phyloP scores from a whole-genome alignment of 345 rosid genomes.

The Cochlearia excelsa region DNA sequence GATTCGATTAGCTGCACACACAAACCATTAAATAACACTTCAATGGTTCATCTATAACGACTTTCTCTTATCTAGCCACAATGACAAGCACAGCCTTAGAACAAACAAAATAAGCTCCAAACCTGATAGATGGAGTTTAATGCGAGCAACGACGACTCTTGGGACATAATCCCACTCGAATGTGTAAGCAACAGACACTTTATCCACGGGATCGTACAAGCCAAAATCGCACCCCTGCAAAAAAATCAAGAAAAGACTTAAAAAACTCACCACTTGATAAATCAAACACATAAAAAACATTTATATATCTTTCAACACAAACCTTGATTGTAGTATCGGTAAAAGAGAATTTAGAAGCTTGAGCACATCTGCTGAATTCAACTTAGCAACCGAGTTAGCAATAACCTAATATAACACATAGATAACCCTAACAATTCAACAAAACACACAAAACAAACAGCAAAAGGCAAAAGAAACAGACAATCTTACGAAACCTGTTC shows the following conservation, averaged over 20 bases:
- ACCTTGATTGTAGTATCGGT: conserved; percentile 82
- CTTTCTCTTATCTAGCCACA: not conserved
- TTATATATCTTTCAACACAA: not conserved
- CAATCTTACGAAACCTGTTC: conserved; percentile 53
- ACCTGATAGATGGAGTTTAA: conserved; percentile 92
- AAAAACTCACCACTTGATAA: not conserved
- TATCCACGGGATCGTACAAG: conserved; percentile 88
- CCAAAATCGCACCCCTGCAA: conserved; percentile 84
- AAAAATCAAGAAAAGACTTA: not conserved
- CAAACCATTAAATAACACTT: conserved; percentile 14
- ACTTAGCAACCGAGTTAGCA: conserved; percentile 65
- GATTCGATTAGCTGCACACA: conserved; percentile 73
- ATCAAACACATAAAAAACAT: conserved; percentile 3
- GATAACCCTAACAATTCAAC: not conserved
- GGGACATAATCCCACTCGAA: conserved; percentile 80
- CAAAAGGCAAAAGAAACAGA: conserved; percentile 3
- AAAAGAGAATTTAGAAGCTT: conserved; percentile 70
- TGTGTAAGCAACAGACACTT: conserved; percentile 77
- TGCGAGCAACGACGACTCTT: conserved; percentile 65
- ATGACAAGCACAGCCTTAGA: conserved; percentile 5
- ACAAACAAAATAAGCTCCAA: conserved; percentile 1
- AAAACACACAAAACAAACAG: not conserved
- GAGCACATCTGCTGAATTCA: conserved; percentile 73
- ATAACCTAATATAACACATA: conserved; percentile 54
- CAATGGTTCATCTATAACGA: not conserved